Conservation (phyloP, 1,284 basidiomycete genomes). For the Exobasidium rhododendri region DNA sequence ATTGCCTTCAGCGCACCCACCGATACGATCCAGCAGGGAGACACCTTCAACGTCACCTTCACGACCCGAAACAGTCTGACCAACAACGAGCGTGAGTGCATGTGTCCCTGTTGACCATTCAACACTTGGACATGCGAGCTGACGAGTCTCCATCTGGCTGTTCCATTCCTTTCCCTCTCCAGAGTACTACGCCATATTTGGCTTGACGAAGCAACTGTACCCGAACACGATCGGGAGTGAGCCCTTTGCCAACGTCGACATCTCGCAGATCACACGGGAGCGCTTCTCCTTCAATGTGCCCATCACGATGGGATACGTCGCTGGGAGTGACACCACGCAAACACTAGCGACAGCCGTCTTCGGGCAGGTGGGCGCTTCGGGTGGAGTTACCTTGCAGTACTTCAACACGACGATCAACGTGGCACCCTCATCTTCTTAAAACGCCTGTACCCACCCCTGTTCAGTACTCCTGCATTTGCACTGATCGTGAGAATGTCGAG, state of each 20-base stretch:
- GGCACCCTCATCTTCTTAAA: constrained; percentile 3
- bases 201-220: background rate
- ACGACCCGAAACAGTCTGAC: background rate
- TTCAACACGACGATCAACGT: constrained; percentile 32
- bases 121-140: too few species aligned
- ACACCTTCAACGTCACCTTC: constrained; percentile 1
- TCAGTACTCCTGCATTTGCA: too few species aligned
- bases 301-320: background rate
- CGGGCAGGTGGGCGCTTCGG: constrained; percentile 22
- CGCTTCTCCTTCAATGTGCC: background rate
- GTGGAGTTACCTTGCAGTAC: constrained; percentile 25
- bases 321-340: background rate
- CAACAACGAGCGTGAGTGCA: background rate
- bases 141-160: too few species aligned
- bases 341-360: background rate
- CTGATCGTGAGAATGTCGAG: too few species aligned
- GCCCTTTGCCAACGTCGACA: background rate
- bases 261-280: background rate
- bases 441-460: too few species aligned
- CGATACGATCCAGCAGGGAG: background rate
- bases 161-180: too few species aligned
- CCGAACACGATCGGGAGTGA: background rate
- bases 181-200: constrained; percentile 5
- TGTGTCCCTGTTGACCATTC: too few species aligned
- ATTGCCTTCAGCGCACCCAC: background rate